phyloP scores from a whole-genome alignment of 2,329 filamentous ascomycete genomes.

The Lecanicillium sp. region DNA sequence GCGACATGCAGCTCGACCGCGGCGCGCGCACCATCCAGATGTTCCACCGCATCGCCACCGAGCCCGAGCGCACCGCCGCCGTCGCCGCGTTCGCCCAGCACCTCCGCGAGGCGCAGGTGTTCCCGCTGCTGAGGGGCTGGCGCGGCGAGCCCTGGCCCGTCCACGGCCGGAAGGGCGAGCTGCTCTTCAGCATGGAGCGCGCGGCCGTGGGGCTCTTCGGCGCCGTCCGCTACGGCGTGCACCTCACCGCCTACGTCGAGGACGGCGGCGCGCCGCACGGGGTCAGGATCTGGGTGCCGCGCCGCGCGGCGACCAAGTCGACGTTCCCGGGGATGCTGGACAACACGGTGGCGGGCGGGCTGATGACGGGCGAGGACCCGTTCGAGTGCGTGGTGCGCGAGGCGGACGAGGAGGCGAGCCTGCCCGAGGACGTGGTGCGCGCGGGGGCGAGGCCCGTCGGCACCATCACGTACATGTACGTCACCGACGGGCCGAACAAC shows the following conservation, averaged over 20 bases:
- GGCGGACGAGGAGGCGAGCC: conserved; percentile 79
- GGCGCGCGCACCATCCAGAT: conserved; percentile 57
- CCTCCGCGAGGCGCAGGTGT: conserved; percentile 65
- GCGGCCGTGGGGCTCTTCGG: conserved; percentile 69
- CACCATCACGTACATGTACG: conserved; percentile 77
- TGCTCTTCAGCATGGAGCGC: conserved; percentile 74
- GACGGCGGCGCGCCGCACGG: conserved; percentile 38
- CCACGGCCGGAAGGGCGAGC: conserved; percentile 55
- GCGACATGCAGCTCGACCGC: conserved; percentile 57
- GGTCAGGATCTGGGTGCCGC: conserved; percentile 78
- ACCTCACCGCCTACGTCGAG: conserved; percentile 69
- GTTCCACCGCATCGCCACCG: conserved; percentile 48
- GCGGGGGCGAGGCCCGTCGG: conserved; percentile 53
- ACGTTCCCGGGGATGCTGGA: conserved; percentile 92
- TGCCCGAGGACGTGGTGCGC: conserved; percentile 65
- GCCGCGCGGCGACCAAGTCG: conserved; percentile 68
- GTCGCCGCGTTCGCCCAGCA: conserved; percentile 53
- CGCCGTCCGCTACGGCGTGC: conserved; percentile 70
- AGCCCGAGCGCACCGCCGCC: conserved; percentile 54
- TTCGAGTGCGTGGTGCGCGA: conserved; percentile 82
- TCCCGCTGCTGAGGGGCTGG: conserved; percentile 73
- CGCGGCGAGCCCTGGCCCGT: conserved; percentile 75
- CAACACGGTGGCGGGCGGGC: conserved; percentile 79
- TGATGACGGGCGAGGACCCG: conserved; percentile 73
- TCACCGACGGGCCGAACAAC: conserved; percentile 68